These are phyloP conservation scores for Spinacia oleracea DNA, from an alignment of 179 eudicot species.

Conservation along the genomic window DNA sequence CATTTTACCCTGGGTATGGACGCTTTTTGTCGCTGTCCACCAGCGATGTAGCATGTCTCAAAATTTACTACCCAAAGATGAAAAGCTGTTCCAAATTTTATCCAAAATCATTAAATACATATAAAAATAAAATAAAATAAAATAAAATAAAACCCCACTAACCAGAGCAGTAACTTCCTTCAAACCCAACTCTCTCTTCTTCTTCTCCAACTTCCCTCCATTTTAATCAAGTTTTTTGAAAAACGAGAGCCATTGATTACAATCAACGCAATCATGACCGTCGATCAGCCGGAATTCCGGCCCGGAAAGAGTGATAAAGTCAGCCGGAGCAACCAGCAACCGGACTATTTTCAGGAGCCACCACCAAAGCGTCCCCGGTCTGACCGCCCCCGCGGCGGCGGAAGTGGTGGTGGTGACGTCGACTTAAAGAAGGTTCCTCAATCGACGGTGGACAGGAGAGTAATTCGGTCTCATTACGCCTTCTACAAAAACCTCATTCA, in stretches of 20 bases:
- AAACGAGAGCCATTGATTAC: conserved; percentile 20
- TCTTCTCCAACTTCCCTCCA: neutral
- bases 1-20: no score
- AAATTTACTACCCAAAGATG: no score
- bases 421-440: conserved; percentile 11
- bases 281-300: conserved; percentile 18
- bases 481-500: conserved; percentile 9
- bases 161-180: neutral
- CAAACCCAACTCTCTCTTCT: neutral
- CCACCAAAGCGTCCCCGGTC: conserved; percentile 16
- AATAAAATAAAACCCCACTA: neutral
- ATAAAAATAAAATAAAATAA: neutral
- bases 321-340: neutral
- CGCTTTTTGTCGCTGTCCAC: no score
- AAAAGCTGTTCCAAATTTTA: neutral
- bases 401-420: no score
- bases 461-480: conserved; percentile 22
- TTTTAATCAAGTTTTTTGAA: neutral
- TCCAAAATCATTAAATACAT: neutral
- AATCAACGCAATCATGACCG: neutral
- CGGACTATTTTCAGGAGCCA: neutral
- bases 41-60: no score
- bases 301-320: conserved; percentile 1
- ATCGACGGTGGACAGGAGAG: neutral
- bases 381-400: neutral